phyloP scores from a whole-genome alignment of 2,329 filamentous ascomycete genomes.

The Ceratocystis harringtonii region DNA sequence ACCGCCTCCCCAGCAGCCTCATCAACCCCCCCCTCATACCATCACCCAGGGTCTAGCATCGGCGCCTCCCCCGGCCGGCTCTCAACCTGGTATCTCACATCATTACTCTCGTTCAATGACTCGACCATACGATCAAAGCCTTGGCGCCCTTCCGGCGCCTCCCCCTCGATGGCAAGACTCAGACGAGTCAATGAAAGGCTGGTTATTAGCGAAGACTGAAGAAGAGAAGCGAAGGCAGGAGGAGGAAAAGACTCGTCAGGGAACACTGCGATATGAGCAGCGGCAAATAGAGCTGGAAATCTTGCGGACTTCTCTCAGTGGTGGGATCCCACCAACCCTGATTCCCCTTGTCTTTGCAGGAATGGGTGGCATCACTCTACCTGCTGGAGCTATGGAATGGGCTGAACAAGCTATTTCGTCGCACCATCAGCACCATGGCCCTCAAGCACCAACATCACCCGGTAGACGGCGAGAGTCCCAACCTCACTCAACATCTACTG shows the following conservation, averaged over 20 bases:
- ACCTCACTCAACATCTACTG: constrained; percentile 32
- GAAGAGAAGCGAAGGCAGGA: constrained; percentile 61
- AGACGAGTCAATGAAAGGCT: constrained; percentile 57
- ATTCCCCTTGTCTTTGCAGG: constrained; percentile 61
- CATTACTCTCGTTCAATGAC: constrained; percentile 19
- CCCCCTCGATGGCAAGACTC: constrained; percentile 51
- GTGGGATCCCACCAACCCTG: constrained; percentile 59
- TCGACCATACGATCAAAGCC: constrained; percentile 20
- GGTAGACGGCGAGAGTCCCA: constrained; percentile 19
- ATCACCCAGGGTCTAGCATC: constrained; percentile 1
- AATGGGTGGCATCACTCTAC: constrained; percentile 47
- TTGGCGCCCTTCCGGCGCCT: constrained; percentile 45
- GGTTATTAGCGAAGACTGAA: constrained; percentile 56
- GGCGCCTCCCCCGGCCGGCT: constrained; percentile 16
- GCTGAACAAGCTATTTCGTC: constrained; percentile 47
- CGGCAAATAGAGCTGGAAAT: constrained; percentile 59
- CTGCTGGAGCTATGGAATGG: constrained; percentile 49
- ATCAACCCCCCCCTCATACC: not conserved
- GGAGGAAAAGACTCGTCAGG: constrained; percentile 53
- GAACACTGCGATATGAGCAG: constrained; percentile 54
- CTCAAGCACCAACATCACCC: constrained; percentile 21
- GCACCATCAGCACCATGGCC: constrained; percentile 23
- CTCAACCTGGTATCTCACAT: constrained; percentile 1
- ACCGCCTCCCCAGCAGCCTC: not conserved
- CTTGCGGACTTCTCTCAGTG: constrained; percentile 49